Evolutionary conservation across 495 filamentous ascomycete species (phyloP).

Genomic region (Trichocladium antarcticum): DNA sequence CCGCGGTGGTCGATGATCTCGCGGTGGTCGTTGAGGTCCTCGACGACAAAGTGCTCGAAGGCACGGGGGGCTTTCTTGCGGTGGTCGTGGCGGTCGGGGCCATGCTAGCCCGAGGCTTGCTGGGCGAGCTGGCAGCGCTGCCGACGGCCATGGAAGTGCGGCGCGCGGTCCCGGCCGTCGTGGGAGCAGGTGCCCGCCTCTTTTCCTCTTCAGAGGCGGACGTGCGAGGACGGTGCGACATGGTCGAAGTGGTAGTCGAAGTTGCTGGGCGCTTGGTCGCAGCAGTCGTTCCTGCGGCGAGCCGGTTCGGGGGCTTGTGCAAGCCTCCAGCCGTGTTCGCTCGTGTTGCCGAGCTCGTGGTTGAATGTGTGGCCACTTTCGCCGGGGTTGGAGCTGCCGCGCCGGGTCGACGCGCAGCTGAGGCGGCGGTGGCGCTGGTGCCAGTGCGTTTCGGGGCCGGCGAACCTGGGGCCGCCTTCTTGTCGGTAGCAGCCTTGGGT

Average conservation of each 20-base stretch:
- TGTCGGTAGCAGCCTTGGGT: constrained; percentile 25
- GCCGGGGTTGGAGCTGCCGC: constrained; percentile 18
- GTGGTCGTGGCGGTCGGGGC: constrained; percentile 28
- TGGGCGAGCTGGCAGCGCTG: constrained; percentile 28
- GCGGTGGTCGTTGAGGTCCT: constrained; percentile 22
- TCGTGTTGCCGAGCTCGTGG: constrained; percentile 31
- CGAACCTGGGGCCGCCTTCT: constrained; percentile 17
- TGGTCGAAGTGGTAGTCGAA: constrained; percentile 22
- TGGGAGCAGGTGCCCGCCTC: constrained; percentile 23
- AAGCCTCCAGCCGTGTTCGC: constrained; percentile 21
- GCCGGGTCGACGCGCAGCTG: constrained; percentile 10
- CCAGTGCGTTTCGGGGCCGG: constrained; percentile 21
- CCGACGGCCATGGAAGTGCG: constrained; percentile 30
- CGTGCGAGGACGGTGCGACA: constrained; percentile 32
- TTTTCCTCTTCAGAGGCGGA: constrained; percentile 41
- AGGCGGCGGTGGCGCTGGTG: constrained; percentile 9
- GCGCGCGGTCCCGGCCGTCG: constrained; percentile 29
- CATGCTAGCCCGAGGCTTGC: constrained; percentile 26
- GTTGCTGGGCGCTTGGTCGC: constrained; percentile 31
- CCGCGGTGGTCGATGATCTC: constrained; percentile 17
- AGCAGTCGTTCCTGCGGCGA: constrained; percentile 19
- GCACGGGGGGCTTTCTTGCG: constrained; percentile 30
- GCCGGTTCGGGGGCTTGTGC: constrained; percentile 32
- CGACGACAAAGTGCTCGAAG: constrained; percentile 22
- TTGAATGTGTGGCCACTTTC: constrained; percentile 31